Base-by-base conservation (phyloP, 768 basidiomycete species). In the Lactarius sp. region DNA sequence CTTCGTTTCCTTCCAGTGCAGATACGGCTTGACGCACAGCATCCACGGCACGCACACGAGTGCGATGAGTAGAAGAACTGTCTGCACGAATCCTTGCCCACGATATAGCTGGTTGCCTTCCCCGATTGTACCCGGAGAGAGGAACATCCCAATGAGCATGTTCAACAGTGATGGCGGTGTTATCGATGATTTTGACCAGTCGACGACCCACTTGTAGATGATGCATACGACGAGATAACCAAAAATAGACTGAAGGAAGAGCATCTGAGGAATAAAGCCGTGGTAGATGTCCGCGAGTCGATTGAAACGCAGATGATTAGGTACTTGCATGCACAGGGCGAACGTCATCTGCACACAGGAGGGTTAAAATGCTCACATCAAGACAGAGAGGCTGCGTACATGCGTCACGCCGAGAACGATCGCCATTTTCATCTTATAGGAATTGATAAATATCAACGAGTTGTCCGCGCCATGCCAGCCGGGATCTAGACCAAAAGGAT, bases 341-440 rank as follows among this genome's bases (percentile, higher is more conserved):
- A 98, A 99, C 18, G 96, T 94, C 97, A 99, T 99, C 96, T 99
- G 68, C 18, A 55, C 31, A 18, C 56, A 2, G 3, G 37, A 5
- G n/a, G 9, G 36, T 22, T 60, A 20, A n/a, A 56, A 41, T 27
- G 12, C 22, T 41, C 59, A 59, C 49, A n/a, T 44, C 46, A 22
- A 54, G 20, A 60, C 36, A n/a, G 39, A 37, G 42, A 52, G 52
- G 18, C 53, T 56, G 77, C 86, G 69, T 77, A 98, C 96, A 75
- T 99, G 96, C 64, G 90, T 90, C 68, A 99, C 95, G 74, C 97
- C 97, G 58, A 99, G 76, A 41, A 98, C 85, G 71, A 99, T 87
- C 22, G 93, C 91, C 93, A 98, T 94, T 79, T 99, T 98, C 97
- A 99, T 99, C 86, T 98, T 99, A 80, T 96, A 96, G 44, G 95